Conservation (phyloP, 2,329 filamentous ascomycete genomes). For the Penicillium oxalicum region DNA sequence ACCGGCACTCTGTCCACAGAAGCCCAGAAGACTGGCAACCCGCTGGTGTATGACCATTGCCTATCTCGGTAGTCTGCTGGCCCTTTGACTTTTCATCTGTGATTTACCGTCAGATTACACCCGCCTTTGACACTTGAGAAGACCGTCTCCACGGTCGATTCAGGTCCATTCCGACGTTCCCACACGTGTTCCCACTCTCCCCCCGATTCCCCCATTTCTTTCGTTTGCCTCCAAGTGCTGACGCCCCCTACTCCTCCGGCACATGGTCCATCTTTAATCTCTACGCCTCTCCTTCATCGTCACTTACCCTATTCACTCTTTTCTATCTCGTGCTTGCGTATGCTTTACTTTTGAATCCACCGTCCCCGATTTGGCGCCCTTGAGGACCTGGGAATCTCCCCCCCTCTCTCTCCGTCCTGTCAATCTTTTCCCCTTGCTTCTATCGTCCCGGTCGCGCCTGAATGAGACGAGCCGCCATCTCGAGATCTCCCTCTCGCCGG, state of each 20-base stretch:
- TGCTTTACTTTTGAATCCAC: constrained; percentile 11
- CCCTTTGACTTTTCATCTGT: constrained; percentile 1
- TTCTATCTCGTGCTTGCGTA: constrained; percentile 11
- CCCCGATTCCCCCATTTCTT: constrained; percentile 10
- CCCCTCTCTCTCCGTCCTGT: neutral
- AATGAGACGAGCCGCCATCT: neutral
- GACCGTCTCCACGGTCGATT: neutral
- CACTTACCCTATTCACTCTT: constrained; percentile 22
- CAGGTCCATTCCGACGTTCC: neutral
- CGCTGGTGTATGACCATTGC: too few relatives aligned
- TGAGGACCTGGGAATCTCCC: constrained; percentile 15
- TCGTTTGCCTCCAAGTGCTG: neutral
- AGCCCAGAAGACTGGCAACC: too few relatives aligned
- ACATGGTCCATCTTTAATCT: constrained; percentile 7
- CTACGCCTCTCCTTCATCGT: constrained; percentile 10
- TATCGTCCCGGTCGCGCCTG: constrained; percentile 15
- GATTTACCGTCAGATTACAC: constrained; percentile 11
- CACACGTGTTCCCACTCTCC: constrained; percentile 18
- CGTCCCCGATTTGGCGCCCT: constrained; percentile 11
- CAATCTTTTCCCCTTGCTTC: constrained; percentile 18
- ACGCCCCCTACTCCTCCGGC: constrained; percentile 5
- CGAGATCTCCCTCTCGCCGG: constrained; percentile 2
- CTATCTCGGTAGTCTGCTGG: too few relatives aligned
- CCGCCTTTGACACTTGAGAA: neutral
- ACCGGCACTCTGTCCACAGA: too few relatives aligned